These are phyloP conservation scores for Lipomyces spencermartinsiae DNA, from an alignment of 805 yeast genomes.

Conservation along the genomic window DNA sequence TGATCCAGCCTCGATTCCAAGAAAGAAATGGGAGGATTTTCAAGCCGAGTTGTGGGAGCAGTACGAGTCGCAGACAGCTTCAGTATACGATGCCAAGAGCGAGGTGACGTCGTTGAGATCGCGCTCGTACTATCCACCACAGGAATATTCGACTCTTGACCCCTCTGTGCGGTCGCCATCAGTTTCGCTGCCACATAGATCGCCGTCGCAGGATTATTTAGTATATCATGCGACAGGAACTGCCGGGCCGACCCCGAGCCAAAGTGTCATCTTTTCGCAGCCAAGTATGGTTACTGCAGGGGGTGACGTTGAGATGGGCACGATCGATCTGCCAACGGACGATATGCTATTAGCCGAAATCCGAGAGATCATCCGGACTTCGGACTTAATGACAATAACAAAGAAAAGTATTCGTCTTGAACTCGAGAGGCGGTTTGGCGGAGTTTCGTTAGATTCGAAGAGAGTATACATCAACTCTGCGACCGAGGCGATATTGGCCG, in stretches of 20 bases:
- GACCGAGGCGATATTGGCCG: conserved; percentile 50
- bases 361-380: conserved; percentile 47
- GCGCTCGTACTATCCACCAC: conserved; percentile 21
- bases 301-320: conserved; percentile 40
- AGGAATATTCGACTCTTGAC: conserved; percentile 15
- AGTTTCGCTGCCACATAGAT: conserved; percentile 1
- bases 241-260: background rate
- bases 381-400: conserved; percentile 50
- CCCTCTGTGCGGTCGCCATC: conserved; percentile 16
- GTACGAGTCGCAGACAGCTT: conserved; percentile 28
- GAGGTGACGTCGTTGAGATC: conserved; percentile 23
- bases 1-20: conserved; percentile 60
- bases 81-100: conserved; percentile 21
- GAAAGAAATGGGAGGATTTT: conserved; percentile 65
- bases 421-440: conserved; percentile 47
- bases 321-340: conserved; percentile 46
- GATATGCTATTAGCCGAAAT: conserved; percentile 48
- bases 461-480: conserved; percentile 50
- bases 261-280: conserved; percentile 13
- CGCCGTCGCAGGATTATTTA: background rate
- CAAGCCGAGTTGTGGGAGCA: conserved; percentile 56
- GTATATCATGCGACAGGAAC: background rate
- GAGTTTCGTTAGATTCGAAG: conserved; percentile 45
- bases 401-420: conserved; percentile 48
- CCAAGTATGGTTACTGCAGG: conserved; percentile 18